Base-by-base conservation (phyloP, 192 early-diverging fungal species). In the Backusella mclennaniae region DNA sequence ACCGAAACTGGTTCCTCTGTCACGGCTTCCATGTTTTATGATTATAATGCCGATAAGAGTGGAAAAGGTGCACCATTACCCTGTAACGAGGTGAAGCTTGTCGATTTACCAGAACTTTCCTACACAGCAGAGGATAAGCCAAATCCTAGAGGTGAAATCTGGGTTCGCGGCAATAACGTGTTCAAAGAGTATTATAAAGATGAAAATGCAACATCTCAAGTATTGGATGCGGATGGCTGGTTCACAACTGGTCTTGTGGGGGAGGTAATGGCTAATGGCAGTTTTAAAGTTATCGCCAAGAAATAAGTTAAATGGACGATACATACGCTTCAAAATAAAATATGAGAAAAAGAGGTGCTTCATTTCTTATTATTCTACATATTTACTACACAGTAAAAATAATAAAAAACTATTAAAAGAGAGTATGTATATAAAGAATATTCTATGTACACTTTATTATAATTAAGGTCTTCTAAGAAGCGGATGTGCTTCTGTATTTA, bases 111-210 rank as follows among this genome's bases (percentile, higher is more conserved):
- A 14, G 92, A 91, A 31, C 90, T 93, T 88, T 90, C 86, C 74
- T 96, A 94, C 74, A 76, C 81, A 12, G 84, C 92, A 19, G 88
- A 85, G 26, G 94, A 95, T 81, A 80, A 79, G 69, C 93, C 93
- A 12, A 87, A 83, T 73, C 92, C 95, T 33, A 90, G 97, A 39
- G 96, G 96, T 73, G 96, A 98, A 84, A 87, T 98, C 77, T 94
- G 90, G 87, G 80, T 97, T 49, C 89, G 94, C 36, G 96, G 96
- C 2, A 76, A 83, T 29, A 89, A 88, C 67, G 89, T 94, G 41
- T 94, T 97, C 82, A 87, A 84, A 74, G 94, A 93, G 2, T 98
- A 98, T 80, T 94, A 89, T 84, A 93, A 94, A 74, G 89, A 92
- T 69, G 84, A 82, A 26, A 82, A 82, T 15, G 90, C 94, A 74